A percentile compares a stretch with the other conserved stretches of the same genome.
Conservation (phyloP, 805 yeast genomes). For the Suhomyces prunicola region DNA sequence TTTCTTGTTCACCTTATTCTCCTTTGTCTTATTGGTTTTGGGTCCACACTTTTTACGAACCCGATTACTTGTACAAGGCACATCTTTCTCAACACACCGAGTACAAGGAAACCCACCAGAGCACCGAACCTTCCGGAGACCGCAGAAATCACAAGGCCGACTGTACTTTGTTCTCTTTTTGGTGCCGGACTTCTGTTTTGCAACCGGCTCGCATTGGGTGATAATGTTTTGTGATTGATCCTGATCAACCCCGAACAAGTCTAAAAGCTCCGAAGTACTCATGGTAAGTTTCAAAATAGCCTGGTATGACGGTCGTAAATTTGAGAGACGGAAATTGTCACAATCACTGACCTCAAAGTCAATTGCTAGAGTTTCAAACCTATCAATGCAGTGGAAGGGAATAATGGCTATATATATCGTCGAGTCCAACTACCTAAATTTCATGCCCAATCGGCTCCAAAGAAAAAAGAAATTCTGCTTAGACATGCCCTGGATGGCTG, state of each 20-base stretch:
- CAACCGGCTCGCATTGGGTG: not conserved
- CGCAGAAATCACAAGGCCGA: conserved; percentile 41
- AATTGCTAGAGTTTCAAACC: not conserved
- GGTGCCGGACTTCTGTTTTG: not conserved
- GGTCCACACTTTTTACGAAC: conserved; percentile 37
- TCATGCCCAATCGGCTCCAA: not conserved
- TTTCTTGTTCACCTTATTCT: not conserved
- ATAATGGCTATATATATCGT: not conserved
- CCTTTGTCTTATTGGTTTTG: conserved; percentile 11
- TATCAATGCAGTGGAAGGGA: not conserved
- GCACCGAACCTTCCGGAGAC: conserved; percentile 35
- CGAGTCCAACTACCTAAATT: not conserved
- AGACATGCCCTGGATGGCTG: not conserved
- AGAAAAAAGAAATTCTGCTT: not conserved
- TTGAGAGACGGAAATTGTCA: not conserved
- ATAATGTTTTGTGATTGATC: not conserved
- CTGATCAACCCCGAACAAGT: not conserved
- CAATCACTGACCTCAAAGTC: not conserved
- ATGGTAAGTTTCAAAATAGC: not conserved
- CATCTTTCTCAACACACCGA: conserved; percentile 26
- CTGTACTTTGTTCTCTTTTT: conserved; percentile 18
- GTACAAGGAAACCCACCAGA: conserved; percentile 28
- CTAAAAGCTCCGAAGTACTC: not conserved
- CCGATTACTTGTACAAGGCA: conserved; percentile 34
- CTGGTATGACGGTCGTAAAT: not conserved